Base-by-base conservation (phyloP, 176 grass and related monocot species). In the Triticum aestivum region DNA sequence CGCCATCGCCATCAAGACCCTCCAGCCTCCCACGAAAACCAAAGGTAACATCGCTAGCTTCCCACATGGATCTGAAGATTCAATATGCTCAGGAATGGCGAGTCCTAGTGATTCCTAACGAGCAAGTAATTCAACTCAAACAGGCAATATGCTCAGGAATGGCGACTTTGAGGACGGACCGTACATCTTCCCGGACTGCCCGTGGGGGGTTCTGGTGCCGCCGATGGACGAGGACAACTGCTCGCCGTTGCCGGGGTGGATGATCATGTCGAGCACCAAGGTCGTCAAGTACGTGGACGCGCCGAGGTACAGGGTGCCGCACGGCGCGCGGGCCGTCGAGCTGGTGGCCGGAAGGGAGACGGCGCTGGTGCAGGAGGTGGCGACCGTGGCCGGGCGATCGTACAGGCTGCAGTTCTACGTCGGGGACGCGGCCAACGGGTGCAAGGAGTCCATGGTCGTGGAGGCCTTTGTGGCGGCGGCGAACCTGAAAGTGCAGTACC, bases 161-260 rank as follows among this genome's bases (percentile, higher is more conserved):
- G 86, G 86, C 1, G 92, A 91, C 80, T 87, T 94, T 15, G 92
- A 94, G 84, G 89, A 91, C 20, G 92, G 92, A 0, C 89, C 89
- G 69, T 75, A 54, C 86, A 49, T 94, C 61, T 61, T 82, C 39
- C 84, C 86, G 21, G 85, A 44, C 24, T 34, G 70, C 6, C 18
- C 86, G 47, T 91, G 89, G 84, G 92, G 92, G 5, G 92, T 81
- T 54, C 71, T 91, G 75, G 78, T 91, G 74, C 92, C 92, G 15
- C 92, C 89, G 33, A 78, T 87, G 70, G 34, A 42, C 68, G 82
- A 92, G 69, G 86, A 94, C 82, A 84, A 51, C 70, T 58, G 73
- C 70, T 92, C 90, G 6, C 93, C 93, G 79, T 64, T 95, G 20
- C 90, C 88, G 14, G 85, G 74, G 18, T 95, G 93, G 93, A 68